A percentile compares a stretch with the other conserved stretches of the same genome.
Evolutionary conservation across 1,284 basidiomycete genomes (phyloP).

Genomic region (Psilocybe mexicana): DNA sequence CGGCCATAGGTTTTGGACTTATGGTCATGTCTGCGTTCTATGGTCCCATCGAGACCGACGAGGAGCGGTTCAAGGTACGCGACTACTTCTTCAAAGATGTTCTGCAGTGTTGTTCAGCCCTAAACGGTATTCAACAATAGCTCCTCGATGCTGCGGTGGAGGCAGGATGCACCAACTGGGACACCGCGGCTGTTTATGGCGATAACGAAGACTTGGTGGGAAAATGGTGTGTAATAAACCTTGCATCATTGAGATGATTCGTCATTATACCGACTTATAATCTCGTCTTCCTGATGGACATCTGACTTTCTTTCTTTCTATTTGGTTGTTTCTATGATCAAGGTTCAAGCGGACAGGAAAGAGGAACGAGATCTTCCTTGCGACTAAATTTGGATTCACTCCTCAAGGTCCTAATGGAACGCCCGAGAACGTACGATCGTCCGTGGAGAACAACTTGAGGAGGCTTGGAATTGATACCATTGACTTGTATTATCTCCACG

Average conservation of each 20-base stretch:
- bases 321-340: slow-evolving; percentile 7
- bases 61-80: slow-evolving; percentile 34
- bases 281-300: background rate
- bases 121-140: slow-evolving; percentile 17
- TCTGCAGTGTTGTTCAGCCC: background rate
- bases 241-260: background rate
- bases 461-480: slow-evolving; percentile 32
- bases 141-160: slow-evolving; percentile 41
- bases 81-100: background rate
- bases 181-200: slow-evolving; percentile 43
- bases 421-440: slow-evolving; percentile 34
- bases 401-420: slow-evolving; percentile 25
- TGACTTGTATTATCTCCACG: slow-evolving; percentile 37
- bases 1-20: slow-evolving; percentile 36
- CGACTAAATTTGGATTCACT: slow-evolving; percentile 49
- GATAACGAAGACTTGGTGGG: slow-evolving; percentile 47
- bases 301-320: background rate
- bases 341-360: slow-evolving; percentile 46
- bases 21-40: slow-evolving; percentile 38
- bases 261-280: background rate
- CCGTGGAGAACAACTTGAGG: slow-evolving; percentile 29
- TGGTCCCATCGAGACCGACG: slow-evolving; percentile 31
- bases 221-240: slow-evolving; percentile 36
- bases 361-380: slow-evolving; percentile 44
- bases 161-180: slow-evolving; percentile 44